phyloP scores from a whole-genome alignment of 116 monocot species.

The Posidonia oceanica region DNA sequence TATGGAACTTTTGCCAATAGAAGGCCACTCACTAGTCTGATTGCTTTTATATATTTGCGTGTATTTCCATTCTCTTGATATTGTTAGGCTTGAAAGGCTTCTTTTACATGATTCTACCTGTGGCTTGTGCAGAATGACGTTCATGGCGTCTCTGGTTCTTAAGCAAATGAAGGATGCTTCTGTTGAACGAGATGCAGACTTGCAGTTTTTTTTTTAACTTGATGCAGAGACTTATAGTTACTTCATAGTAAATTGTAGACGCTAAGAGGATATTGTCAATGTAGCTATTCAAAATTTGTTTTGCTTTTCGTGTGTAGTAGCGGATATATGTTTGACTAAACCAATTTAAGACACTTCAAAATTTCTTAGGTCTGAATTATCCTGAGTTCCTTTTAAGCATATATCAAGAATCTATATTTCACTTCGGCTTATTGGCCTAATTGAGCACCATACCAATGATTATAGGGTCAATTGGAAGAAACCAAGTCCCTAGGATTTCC shows the following conservation, averaged over 20 bases:
- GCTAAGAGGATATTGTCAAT: constrained; percentile 62
- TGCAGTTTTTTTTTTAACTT: too few species aligned
- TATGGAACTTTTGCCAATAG: too few species aligned
- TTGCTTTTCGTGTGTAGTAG: neutral
- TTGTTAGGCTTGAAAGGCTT: neutral
- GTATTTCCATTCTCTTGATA: too few species aligned
- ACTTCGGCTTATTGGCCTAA: too few species aligned
- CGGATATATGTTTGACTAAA: neutral
- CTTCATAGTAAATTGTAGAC: constrained; percentile 56
- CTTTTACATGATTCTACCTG: neutral
- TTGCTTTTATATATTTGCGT: neutral
- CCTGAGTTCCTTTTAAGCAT: too few species aligned
- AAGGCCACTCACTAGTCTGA: too few species aligned
- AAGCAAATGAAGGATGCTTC: constrained; percentile 58
- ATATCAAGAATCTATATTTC: too few species aligned
- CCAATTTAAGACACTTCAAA: too few species aligned
- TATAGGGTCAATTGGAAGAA: too few species aligned
- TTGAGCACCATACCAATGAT: too few species aligned
- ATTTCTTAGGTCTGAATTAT: too few species aligned
- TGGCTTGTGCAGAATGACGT: constrained; percentile 49
- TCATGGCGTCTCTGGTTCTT: constrained; percentile 43
- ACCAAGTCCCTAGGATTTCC: too few species aligned
- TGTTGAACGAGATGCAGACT: constrained; percentile 37
- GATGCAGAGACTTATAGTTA: constrained; percentile 88
- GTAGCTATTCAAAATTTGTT: constrained; percentile 14